Percentiles rank a stretch among this genome's conserved stretches.
phyloP scores from a whole-genome alignment of 2,329 filamentous ascomycete species.

The Penicillium digitatum region DNA sequence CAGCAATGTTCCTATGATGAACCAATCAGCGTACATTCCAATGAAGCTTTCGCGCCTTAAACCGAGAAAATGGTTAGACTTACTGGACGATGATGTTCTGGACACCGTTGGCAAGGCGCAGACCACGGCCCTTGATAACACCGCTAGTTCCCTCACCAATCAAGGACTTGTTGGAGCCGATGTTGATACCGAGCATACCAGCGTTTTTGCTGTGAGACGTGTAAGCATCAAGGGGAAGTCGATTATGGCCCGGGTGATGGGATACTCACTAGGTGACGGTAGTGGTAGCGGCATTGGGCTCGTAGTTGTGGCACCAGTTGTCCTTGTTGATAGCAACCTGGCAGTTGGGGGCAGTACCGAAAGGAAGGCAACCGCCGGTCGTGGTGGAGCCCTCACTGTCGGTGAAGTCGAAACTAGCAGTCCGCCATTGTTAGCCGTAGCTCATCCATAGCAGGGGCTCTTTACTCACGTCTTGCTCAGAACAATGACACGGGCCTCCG shows the following conservation, averaged over 20 bases:
- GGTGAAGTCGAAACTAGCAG: conserved; percentile 7
- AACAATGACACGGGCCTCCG: conserved; percentile 6
- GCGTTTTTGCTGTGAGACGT: neutral
- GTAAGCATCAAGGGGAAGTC: neutral
- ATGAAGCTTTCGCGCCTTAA: neutral
- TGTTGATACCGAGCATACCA: conserved; percentile 7
- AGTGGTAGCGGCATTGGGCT: conserved; percentile 3
- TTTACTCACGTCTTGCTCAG: conserved; percentile 8
- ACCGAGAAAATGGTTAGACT: neutral
- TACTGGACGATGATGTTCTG: conserved; percentile 10
- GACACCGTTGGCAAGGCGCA: conserved; percentile 6
- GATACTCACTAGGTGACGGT: conserved; percentile 5
- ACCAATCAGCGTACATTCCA: neutral
- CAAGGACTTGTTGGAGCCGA: conserved; percentile 10
- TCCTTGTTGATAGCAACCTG: conserved; percentile 10
- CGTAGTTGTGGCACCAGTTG: conserved; percentile 7
- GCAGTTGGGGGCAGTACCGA: conserved; percentile 4
- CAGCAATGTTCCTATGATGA: conserved; percentile 3
- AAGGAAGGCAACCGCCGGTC: conserved; percentile 2
- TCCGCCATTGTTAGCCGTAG: neutral
- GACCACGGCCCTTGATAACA: conserved; percentile 7
- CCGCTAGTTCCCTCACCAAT: conserved; percentile 6
- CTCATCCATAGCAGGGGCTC: too few species aligned
- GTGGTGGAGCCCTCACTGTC: conserved; percentile 3
- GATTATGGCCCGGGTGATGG: neutral